A percentile compares a stretch with the other conserved stretches of the same genome.
Conservation (phyloP, 371 early-diverging fungal genomes). For the Funneliformis caledonium region DNA sequence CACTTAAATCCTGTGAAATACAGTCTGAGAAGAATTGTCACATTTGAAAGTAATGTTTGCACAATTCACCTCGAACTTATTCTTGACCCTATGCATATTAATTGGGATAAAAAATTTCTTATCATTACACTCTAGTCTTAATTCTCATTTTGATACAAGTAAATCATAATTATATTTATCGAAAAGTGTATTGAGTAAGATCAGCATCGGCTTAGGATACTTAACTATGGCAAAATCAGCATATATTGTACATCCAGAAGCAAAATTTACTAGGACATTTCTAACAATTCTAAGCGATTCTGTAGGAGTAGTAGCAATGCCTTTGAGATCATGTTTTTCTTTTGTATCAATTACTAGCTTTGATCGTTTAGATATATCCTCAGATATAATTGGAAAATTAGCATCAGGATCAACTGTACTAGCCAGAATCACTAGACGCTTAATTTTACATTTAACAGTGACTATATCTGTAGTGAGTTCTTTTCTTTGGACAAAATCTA, state of each 20-base stretch:
- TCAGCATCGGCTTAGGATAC: neutral
- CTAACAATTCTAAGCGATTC: neutral
- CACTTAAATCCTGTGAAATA: neutral
- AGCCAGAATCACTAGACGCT: neutral
- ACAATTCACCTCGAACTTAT: neutral
- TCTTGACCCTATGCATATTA: neutral
- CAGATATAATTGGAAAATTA: neutral
- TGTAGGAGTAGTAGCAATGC: neutral
- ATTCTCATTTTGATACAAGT: neutral
- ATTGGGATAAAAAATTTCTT: conserved; percentile 13
- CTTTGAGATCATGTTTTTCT: conserved; percentile 2
- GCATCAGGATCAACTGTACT: neutral
- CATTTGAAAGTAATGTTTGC: neutral
- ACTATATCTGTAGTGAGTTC: neutral
- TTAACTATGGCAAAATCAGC: neutral
- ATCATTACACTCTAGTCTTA: neutral
- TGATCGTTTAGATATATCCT: neutral
- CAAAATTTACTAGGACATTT: neutral
- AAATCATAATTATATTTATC: conserved; percentile 19
- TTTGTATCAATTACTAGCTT: neutral
- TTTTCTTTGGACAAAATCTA: conserved; percentile 4
- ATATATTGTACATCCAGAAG: neutral
- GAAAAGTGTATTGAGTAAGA: neutral
- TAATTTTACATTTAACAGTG: neutral
- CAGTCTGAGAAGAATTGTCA: neutral